phyloP scores from a whole-genome alignment of 306 rosid species.

The Lupinus albus region DNA sequence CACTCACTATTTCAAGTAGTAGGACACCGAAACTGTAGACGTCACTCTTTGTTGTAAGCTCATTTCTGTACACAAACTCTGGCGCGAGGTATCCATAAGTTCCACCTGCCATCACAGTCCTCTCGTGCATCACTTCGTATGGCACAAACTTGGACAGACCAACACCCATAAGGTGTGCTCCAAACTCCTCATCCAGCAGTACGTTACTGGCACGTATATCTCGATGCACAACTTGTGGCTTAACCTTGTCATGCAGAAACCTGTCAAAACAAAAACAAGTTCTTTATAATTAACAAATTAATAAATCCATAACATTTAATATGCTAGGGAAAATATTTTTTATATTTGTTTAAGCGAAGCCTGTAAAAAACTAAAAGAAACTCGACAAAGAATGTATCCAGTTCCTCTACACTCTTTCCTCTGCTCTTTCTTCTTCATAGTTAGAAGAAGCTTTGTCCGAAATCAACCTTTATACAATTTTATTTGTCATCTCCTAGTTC shows the following conservation, averaged over 20 bases:
- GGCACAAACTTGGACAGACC: slow-evolving; percentile 94
- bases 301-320: slow-evolving; percentile 31
- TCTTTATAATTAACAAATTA: not conserved
- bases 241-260: slow-evolving; percentile 96
- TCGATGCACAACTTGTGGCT: slow-evolving; percentile 96
- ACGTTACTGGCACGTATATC: slow-evolving; percentile 94
- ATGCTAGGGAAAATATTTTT: not conserved
- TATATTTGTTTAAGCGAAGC: not conserved
- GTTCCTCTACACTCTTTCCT: too few relatives aligned
- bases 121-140: slow-evolving; percentile 90
- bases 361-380: slow-evolving; percentile 23
- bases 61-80: slow-evolving; percentile 87
- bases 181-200: slow-evolving; percentile 93
- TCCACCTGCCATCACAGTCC: slow-evolving; percentile 98
- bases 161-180: slow-evolving; percentile 92
- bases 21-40: slow-evolving; percentile 94
- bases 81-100: slow-evolving; percentile 97
- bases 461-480: too few relatives aligned
- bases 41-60: slow-evolving; percentile 92
- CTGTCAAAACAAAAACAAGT: slow-evolving; percentile 47
- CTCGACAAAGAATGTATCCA: slow-evolving; percentile 12
- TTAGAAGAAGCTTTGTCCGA: too few relatives aligned
- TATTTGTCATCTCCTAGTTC: too few relatives aligned
- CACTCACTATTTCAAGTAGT: slow-evolving; percentile 87
- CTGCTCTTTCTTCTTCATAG: too few relatives aligned